Evolutionary conservation across 306 rosid genomes (phyloP).

Genomic region (Corylus avellana): DNA sequence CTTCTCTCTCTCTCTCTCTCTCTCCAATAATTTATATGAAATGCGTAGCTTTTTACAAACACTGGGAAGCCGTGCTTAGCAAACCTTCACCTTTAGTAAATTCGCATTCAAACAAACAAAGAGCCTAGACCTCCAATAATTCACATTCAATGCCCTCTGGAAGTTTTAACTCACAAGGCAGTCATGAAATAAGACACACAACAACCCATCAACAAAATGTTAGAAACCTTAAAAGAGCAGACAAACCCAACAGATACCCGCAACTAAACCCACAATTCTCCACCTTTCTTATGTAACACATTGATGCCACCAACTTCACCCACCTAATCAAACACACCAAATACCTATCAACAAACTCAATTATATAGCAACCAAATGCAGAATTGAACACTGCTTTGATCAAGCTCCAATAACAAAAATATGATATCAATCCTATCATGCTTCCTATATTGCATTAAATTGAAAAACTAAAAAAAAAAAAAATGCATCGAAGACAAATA

Average conservation of each 20-base stretch:
- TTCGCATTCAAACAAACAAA: constrained; percentile 25
- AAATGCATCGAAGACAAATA: neutral
- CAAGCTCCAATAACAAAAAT: neutral
- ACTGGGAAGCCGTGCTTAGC: neutral
- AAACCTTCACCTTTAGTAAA: neutral
- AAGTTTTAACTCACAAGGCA: constrained; percentile 29
- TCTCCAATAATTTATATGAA: neutral
- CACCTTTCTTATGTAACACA: constrained; percentile 18
- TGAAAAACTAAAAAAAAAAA: neutral
- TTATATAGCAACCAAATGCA: neutral
- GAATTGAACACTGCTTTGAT: neutral
- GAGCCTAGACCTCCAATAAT: constrained; percentile 35
- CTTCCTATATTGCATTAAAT: neutral
- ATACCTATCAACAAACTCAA: constrained; percentile 24
- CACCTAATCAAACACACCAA: constrained; percentile 41
- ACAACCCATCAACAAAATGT: constrained; percentile 32
- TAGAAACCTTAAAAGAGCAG: constrained; percentile 27
- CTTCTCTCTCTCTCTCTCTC: neutral
- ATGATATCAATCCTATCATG: neutral
- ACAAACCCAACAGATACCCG: constrained; percentile 1
- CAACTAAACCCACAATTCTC: constrained; percentile 18
- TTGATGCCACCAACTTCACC: constrained; percentile 37
- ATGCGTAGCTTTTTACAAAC: neutral
- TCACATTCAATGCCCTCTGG: constrained; percentile 13
- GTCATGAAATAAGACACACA: constrained; percentile 46